Evolutionary conservation across 495 filamentous ascomycete genomes (phyloP).

Genomic region (Penicillium egyptiacum): DNA sequence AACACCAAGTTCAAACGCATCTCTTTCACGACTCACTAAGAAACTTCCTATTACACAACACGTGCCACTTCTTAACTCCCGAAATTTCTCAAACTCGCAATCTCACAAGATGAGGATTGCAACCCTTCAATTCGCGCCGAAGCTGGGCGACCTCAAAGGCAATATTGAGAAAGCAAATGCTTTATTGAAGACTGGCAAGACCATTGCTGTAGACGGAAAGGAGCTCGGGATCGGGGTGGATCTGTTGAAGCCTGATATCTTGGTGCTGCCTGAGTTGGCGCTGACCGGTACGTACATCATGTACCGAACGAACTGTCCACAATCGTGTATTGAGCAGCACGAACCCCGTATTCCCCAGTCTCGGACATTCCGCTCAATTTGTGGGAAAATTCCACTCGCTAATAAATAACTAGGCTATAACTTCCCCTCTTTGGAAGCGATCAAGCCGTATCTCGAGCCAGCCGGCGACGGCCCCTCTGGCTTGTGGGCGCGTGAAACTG

Average conservation of each 20-base stretch:
- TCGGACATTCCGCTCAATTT: neutral
- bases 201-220: conserved; percentile 9
- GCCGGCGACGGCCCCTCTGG: conserved; percentile 70
- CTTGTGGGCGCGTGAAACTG: conserved; percentile 75
- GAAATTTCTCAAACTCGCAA: conserved; percentile 22
- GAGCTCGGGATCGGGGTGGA: conserved; percentile 27
- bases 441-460: conserved; percentile 79
- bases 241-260: conserved; percentile 48
- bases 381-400: neutral
- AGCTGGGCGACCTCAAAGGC: conserved; percentile 70
- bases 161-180: conserved; percentile 75
- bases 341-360: neutral
- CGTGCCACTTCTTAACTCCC: too few relatives aligned
- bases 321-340: neutral
- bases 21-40: neutral
- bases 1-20: neutral
- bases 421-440: conserved; percentile 74
- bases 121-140: conserved; percentile 75
- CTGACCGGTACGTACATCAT: conserved; percentile 71
- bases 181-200: conserved; percentile 54
- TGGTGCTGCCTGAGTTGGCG: conserved; percentile 86
- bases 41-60: neutral
- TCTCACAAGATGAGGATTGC: conserved; percentile 67
- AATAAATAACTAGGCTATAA: conserved; percentile 69
- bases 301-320: neutral